Percentiles rank a stretch among this genome's conserved stretches.
Evolutionary conservation across 176 grass and related monocot species (phyloP).

Genomic region (Zoysia japonica): DNA sequence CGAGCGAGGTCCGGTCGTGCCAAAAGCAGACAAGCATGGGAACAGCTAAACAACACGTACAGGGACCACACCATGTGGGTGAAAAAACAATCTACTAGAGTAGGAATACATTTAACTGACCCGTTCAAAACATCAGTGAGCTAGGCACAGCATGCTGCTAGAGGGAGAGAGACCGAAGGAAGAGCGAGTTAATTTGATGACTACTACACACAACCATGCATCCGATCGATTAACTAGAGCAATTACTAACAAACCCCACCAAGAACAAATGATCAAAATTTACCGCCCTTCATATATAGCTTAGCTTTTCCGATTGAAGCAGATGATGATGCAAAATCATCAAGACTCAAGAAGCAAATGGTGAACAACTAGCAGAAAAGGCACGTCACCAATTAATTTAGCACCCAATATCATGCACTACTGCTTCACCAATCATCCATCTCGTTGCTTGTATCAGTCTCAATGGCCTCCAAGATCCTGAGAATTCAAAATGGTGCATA

Average conservation of each 20-base stretch:
- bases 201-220: constrained; percentile 15
- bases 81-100: not conserved
- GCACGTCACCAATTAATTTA: not conserved
- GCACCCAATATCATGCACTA: constrained; percentile 7
- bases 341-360: constrained; percentile 8
- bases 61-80: constrained; percentile 48
- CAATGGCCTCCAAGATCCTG: constrained; percentile 50
- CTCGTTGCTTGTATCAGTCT: constrained; percentile 28
- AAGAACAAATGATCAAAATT: constrained; percentile 40
- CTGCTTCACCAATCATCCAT: not conserved
- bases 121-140: constrained; percentile 49
- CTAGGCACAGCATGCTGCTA: not conserved
- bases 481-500: not conserved
- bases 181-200: constrained; percentile 28
- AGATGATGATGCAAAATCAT: constrained; percentile 6
- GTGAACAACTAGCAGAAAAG: constrained; percentile 29
- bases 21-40: constrained; percentile 53
- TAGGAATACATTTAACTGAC: constrained; percentile 53
- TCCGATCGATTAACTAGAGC: too few relatives aligned
- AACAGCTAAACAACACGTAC: constrained; percentile 58
- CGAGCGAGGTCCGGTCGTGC: not conserved
- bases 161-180: not conserved
- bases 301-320: not conserved
- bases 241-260: not conserved
- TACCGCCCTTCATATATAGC: constrained; percentile 9